phyloP scores from a whole-genome alignment of 2,329 filamentous ascomycete species.

The Penicillium polonicum region DNA sequence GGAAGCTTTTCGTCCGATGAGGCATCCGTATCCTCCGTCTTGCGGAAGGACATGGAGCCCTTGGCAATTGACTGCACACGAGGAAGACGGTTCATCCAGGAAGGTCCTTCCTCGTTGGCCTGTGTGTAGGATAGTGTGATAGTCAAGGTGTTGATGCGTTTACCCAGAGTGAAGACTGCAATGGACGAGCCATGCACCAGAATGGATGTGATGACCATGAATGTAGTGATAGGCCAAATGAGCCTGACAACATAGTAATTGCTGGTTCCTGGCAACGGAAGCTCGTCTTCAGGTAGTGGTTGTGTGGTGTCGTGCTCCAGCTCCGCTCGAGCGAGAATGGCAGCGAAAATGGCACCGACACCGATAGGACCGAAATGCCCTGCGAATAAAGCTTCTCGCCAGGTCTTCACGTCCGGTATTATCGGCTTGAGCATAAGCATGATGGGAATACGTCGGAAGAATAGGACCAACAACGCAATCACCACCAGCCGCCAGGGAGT shows the following conservation, averaged over 20 bases:
- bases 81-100: conserved; percentile 93
- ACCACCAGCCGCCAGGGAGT: conserved; percentile 89
- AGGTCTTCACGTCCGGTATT: conserved; percentile 96
- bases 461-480: conserved; percentile 86
- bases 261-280: conserved; percentile 51
- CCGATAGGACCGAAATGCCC: conserved; percentile 98
- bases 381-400: conserved; percentile 94
- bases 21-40: conserved; percentile 67
- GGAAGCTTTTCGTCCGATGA: conserved; percentile 57
- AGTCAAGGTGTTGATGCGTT: conserved; percentile 94
- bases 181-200: conserved; percentile 96
- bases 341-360: conserved; percentile 93
- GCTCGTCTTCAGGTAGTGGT: conserved; percentile 64
- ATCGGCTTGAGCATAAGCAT: conserved; percentile 89
- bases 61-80: conserved; percentile 79
- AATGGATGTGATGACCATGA: conserved; percentile 91
- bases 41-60: conserved; percentile 69
- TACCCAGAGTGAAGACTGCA: conserved; percentile 94
- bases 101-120: conserved; percentile 80
- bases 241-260: conserved; percentile 73
- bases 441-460: conserved; percentile 93
- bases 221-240: conserved; percentile 94
- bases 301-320: conserved; percentile 74
- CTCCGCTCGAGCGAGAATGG: conserved; percentile 89
- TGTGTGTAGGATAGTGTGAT: conserved; percentile 95